Evolutionary conservation across 805 yeast species (phyloP), one percentile per base, ranked within the genome.

Genomic region (Metschnikowia peoriensis): DNA sequence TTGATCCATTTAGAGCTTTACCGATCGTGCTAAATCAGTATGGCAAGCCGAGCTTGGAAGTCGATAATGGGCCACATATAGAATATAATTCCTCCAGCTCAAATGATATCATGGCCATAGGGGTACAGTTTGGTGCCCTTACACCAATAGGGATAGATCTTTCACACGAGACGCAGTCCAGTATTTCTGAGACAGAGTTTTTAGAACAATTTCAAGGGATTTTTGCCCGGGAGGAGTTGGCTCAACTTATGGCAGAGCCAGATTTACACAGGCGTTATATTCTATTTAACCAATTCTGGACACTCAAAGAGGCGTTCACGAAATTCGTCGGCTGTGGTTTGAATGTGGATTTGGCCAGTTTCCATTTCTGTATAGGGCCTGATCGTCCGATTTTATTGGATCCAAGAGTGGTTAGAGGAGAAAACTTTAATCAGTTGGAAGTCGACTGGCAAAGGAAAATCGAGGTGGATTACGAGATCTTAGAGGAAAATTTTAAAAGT

Each of bases 291-390:
- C 82, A 81, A 39, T 74, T 78, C 37, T 89, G 96, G 96, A 87
- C 96, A 0, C 65, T 89, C 49, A 89, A 89, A 63, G 96, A 89
- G 64, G 82, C 89, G 17, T 86, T 82, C 61, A 78, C 88, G 7
- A 89, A 89, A 61, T 79, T 76, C 38, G 59, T 78, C 2, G 96
- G 96, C 0, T 67, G 76, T 15, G 96, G 96, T 15, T 40, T 60
- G 40, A 60, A 60, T 28, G 48, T 54, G 17, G 62, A 60, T 46
- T 50, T 60, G 46, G 27, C 53, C n/a, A 38, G 47, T 16, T 53
- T 59, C 38, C 39, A 32, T 42, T 57, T 59, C 35, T n/a, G 22
- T 7, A 35, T 46, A 11, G 50, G 53, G 37, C 49, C 46, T 6
- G 14, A 38, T 5, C 35, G 43, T 6, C 46, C 47, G 12, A 12